A percentile compares a stretch with the other conserved stretches of the same genome.
These are phyloP conservation scores for Arctium minus DNA, from an alignment of 129 eudicot genomes.

Conservation along the genomic window DNA sequence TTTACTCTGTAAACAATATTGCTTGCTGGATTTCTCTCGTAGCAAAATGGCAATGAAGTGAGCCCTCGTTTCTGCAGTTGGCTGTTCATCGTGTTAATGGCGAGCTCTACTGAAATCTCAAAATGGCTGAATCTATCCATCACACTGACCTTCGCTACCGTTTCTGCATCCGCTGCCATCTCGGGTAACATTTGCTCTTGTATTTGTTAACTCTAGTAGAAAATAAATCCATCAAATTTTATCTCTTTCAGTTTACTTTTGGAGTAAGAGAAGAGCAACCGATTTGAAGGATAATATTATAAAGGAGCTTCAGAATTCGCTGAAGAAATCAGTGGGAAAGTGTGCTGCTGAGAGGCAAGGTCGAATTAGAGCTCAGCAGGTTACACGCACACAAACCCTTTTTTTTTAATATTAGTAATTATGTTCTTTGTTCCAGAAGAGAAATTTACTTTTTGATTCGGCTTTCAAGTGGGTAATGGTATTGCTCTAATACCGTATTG, in stretches of 20 bases:
- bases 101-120: slow-evolving; percentile 25
- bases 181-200: slow-evolving; percentile 21
- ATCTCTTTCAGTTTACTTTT: slow-evolving; percentile 35
- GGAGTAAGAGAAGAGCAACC: slow-evolving; percentile 45
- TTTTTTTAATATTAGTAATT: background rate
- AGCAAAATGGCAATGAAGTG: slow-evolving; percentile 20
- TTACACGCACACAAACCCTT: slow-evolving; percentile 9
- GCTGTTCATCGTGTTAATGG: slow-evolving; percentile 23
- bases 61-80: slow-evolving; percentile 5
- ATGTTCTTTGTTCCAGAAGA: background rate
- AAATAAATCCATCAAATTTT: background rate
- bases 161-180: slow-evolving; percentile 41
- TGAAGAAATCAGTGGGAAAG: slow-evolving; percentile 43
- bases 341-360: slow-evolving; percentile 95
- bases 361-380: slow-evolving; percentile 95
- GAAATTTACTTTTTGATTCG: too few relatives aligned
- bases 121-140: slow-evolving; percentile 50
- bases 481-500: too few relatives aligned
- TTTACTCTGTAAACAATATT: background rate
- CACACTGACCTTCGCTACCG: slow-evolving; percentile 47
- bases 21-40: slow-evolving; percentile 23
- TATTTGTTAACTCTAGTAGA: background rate
- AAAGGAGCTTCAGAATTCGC: slow-evolving; percentile 51
- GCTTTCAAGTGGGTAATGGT: background rate
- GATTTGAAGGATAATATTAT: slow-evolving; percentile 22